Percentiles rank a stretch among this genome's conserved stretches.
Conservation (phyloP, 441 rosid genomes). For the Biscutella laevigata region DNA sequence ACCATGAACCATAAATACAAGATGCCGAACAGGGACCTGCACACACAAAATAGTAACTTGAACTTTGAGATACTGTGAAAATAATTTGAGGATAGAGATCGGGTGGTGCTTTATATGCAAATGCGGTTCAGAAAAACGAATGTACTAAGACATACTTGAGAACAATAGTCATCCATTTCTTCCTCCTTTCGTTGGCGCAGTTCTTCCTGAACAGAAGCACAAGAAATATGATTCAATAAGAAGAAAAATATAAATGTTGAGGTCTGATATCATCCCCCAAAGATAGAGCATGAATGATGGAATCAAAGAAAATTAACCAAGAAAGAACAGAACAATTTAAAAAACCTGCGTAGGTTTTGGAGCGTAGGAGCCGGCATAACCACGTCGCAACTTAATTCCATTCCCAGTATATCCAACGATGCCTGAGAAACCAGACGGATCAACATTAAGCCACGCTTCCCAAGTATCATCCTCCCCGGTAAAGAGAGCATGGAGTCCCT, state of each 20-base stretch:
- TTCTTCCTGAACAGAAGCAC: slow-evolving; percentile 57
- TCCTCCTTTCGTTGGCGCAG: slow-evolving; percentile 85
- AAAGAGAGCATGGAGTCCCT: slow-evolving; percentile 94
- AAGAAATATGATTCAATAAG: neutral
- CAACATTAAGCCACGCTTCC: slow-evolving; percentile 94
- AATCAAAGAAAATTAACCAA: neutral
- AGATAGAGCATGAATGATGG: neutral
- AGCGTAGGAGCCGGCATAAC: slow-evolving; percentile 62
- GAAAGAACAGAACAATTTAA: neutral
- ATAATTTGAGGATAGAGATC: neutral
- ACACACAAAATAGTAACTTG: slow-evolving; percentile 20
- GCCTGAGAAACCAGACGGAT: slow-evolving; percentile 68
- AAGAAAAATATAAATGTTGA: neutral
- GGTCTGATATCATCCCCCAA: no score
- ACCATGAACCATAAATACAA: slow-evolving; percentile 98
- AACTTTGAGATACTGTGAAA: neutral
- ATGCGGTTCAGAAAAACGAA: neutral
- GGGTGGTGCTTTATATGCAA: slow-evolving; percentile 2
- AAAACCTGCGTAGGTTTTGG: slow-evolving; percentile 83
- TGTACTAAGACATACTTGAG: slow-evolving; percentile 53
- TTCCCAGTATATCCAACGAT: slow-evolving; percentile 54
- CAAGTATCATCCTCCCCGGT: slow-evolving; percentile 94
- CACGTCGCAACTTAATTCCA: slow-evolving; percentile 87
- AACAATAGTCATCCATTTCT: slow-evolving; percentile 94
- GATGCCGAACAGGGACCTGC: slow-evolving; percentile 92